Evolutionary conservation across 352 stramenopile species (phyloP).

Genomic region (Globisporangium canariense): DNA sequence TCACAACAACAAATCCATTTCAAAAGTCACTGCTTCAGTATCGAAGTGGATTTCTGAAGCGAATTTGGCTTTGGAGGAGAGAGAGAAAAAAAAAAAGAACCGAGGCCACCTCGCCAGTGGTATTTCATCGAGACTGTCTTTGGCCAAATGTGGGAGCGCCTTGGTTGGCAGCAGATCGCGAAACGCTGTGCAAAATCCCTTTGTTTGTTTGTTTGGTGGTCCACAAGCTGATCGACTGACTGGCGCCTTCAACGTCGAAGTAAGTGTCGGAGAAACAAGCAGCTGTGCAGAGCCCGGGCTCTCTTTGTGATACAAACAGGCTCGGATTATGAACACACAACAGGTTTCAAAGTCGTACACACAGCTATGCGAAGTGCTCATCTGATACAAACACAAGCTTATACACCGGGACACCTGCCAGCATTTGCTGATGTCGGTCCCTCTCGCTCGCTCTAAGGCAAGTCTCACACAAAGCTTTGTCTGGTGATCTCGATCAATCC

Average conservation of each 20-base stretch:
- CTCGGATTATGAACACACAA: too few relatives aligned
- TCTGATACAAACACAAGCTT: too few relatives aligned
- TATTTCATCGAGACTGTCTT: neutral
- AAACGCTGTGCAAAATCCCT: neutral
- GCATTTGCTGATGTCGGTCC: neutral
- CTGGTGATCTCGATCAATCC: neutral
- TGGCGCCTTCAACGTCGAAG: neutral
- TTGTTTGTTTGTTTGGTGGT: neutral
- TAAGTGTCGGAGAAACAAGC: neutral
- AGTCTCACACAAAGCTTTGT: neutral
- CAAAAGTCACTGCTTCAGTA: neutral
- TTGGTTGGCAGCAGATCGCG: neutral
- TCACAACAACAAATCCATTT: too few relatives aligned
- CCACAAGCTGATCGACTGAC: neutral
- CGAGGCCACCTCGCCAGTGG: neutral
- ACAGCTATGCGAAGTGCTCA: too few relatives aligned
- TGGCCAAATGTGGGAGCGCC: neutral
- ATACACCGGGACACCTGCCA: too few relatives aligned
- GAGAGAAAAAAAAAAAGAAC: neutral
- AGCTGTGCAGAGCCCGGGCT: neutral
- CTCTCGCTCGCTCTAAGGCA: neutral
- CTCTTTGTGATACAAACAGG: too few relatives aligned
- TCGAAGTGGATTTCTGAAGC: conserved; percentile 7
- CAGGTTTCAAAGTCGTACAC: too few relatives aligned
- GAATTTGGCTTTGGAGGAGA: too few relatives aligned